Evolutionary conservation across 2,329 filamentous ascomycete species (phyloP).

Genomic region (Polytolypa hystricis): DNA sequence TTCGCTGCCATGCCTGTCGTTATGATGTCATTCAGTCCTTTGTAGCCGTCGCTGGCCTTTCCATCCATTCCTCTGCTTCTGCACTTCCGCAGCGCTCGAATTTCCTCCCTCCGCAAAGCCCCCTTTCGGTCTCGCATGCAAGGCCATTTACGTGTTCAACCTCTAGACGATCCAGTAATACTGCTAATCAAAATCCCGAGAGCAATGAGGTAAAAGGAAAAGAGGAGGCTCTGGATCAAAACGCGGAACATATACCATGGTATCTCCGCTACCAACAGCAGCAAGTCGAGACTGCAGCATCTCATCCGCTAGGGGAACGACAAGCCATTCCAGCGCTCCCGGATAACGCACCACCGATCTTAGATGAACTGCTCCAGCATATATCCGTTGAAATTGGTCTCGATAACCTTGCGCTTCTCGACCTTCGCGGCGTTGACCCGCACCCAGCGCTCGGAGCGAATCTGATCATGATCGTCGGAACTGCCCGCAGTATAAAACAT

Average conservation of each 20-base stretch:
- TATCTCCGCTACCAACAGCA: conserved; percentile 62
- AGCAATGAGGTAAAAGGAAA: not conserved
- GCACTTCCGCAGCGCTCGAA: not conserved
- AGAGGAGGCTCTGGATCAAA: conserved; percentile 2
- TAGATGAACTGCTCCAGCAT: conserved; percentile 63
- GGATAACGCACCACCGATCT: conserved; percentile 55
- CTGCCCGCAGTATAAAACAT: conserved; percentile 84
- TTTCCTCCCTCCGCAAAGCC: not conserved
- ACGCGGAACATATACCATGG: conserved; percentile 52
- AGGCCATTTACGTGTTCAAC: not conserved
- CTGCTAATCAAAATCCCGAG: not conserved
- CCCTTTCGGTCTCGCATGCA: not conserved
- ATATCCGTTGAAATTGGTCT: conserved; percentile 76
- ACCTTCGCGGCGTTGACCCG: conserved; percentile 74
- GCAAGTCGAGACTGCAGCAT: conserved; percentile 35
- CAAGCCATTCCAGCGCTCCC: conserved; percentile 56
- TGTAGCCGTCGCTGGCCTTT: conserved; percentile 18
- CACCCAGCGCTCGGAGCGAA: conserved; percentile 79
- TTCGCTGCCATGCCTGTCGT: conserved; percentile 21
- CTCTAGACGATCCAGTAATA: not conserved
- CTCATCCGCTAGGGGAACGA: conserved; percentile 37
- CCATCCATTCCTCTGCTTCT: conserved; percentile 14
- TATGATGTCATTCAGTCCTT: conserved; percentile 21
- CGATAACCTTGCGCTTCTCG: conserved; percentile 67
- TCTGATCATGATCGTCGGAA: conserved; percentile 85